phyloP scores from a whole-genome alignment of 331 rosid species.

The Erythrophleum ivorense region DNA sequence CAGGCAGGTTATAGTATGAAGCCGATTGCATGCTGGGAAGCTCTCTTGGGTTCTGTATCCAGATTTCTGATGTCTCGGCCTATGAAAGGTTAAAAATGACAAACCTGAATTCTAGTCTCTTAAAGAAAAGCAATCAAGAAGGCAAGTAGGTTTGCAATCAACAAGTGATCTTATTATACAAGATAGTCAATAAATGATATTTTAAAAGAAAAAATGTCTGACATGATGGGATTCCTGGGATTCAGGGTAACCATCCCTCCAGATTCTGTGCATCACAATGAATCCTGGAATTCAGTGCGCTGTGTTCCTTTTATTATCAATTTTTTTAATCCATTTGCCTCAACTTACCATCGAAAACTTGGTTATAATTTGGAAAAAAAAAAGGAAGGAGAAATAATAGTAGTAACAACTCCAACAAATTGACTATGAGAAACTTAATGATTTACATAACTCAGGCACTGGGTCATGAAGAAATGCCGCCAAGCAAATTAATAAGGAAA shows the following conservation, averaged over 20 bases:
- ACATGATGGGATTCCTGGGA: neutral
- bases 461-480: neutral
- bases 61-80: conserved; percentile 97
- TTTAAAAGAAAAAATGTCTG: neutral
- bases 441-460: neutral
- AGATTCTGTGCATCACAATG: neutral
- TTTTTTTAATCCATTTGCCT: neutral
- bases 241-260: neutral
- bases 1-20: conserved; percentile 85
- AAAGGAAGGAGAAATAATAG: neutral
- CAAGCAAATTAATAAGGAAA: neutral
- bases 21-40: conserved; percentile 79
- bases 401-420: neutral
- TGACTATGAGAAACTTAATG: neutral
- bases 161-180: neutral
- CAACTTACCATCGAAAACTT: neutral
- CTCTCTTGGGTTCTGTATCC: conserved; percentile 97
- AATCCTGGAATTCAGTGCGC: neutral
- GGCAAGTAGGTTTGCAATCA: neutral
- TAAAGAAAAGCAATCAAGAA: neutral
- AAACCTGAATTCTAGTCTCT: neutral
- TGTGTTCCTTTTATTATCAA: neutral
- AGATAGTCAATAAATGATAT: neutral
- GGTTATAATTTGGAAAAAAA: neutral
- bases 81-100: conserved; percentile 32